Conservation (phyloP, 169 alveolate species). For the Theileria annulata region DNA sequence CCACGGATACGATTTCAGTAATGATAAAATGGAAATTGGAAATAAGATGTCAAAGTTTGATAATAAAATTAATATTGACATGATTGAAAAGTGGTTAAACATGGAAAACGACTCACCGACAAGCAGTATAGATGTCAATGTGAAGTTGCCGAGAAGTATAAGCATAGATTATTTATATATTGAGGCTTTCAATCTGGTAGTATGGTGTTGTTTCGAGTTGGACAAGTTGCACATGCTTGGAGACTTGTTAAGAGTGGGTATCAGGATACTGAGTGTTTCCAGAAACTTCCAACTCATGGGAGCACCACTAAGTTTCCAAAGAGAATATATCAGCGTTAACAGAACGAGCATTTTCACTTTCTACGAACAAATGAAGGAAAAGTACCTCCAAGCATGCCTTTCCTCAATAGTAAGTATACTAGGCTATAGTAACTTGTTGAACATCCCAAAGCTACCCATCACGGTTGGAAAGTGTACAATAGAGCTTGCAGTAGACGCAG, state of each 20-base stretch:
- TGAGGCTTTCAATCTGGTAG: slow-evolving; percentile 72
- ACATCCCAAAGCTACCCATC: slow-evolving; percentile 86
- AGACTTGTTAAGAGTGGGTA: slow-evolving; percentile 80
- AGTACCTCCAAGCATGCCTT: slow-evolving; percentile 76
- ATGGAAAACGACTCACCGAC: slow-evolving; percentile 33
- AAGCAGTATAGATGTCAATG: slow-evolving; percentile 36
- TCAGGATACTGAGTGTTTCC: slow-evolving; percentile 75
- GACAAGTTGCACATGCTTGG: slow-evolving; percentile 83
- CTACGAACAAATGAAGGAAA: slow-evolving; percentile 78
- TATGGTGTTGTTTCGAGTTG: slow-evolving; percentile 83
- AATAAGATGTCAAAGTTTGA: not conserved
- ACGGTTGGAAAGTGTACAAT: slow-evolving; percentile 85
- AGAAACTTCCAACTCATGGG: slow-evolving; percentile 77
- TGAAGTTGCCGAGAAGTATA: slow-evolving; percentile 74
- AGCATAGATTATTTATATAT: slow-evolving; percentile 75
- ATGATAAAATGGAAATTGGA: not conserved
- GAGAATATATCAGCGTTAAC: slow-evolving; percentile 74
- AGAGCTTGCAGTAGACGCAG: slow-evolving; percentile 86
- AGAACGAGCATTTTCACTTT: slow-evolving; percentile 79
- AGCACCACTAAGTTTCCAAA: slow-evolving; percentile 82
- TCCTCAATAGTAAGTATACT: slow-evolving; percentile 80
- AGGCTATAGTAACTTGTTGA: slow-evolving; percentile 87
- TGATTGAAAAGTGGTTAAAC: slow-evolving; percentile 57
- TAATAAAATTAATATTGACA: slow-evolving; percentile 31
- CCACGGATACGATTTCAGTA: slow-evolving; percentile 3